A percentile compares a stretch with the other conserved stretches of the same genome.
Conservation (phyloP, 176 grass and related monocot genomes). For the Puccinellia tenuiflora region DNA sequence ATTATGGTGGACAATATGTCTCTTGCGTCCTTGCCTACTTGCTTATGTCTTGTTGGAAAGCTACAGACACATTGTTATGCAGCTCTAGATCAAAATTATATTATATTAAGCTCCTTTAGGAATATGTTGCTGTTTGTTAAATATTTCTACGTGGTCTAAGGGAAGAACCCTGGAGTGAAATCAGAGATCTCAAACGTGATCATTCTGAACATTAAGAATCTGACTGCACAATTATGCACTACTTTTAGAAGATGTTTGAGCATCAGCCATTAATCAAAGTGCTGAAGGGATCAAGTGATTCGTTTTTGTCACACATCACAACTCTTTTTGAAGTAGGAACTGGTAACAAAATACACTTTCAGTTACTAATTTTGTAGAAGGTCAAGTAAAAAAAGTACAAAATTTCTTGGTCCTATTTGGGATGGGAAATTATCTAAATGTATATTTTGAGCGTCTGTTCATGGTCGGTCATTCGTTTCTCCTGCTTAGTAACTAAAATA, state of each 20-base stretch:
- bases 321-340: neutral
- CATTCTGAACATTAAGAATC: constrained; percentile 5
- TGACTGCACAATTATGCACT: neutral
- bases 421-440: neutral
- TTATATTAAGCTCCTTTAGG: neutral
- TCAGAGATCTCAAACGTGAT: neutral
- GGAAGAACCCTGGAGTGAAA: neutral
- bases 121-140: neutral
- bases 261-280: neutral
- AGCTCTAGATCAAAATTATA: constrained; percentile 1
- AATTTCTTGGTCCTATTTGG: neutral
- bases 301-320: neutral
- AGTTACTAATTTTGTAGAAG: neutral
- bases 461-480: neutral
- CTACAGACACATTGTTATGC: constrained; percentile 4
- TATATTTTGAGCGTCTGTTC: constrained; percentile 3
- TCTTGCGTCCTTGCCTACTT: neutral
- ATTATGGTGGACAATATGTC: neutral
- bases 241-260: neutral
- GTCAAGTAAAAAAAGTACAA: neutral
- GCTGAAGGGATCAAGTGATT: neutral
- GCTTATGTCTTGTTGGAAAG: neutral
- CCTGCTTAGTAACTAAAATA: constrained; percentile 16
- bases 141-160: neutral
- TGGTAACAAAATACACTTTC: neutral